These are phyloP conservation scores for Yamadazyma philogaea DNA, from an alignment of 805 yeast genomes.

Conservation along the genomic window DNA sequence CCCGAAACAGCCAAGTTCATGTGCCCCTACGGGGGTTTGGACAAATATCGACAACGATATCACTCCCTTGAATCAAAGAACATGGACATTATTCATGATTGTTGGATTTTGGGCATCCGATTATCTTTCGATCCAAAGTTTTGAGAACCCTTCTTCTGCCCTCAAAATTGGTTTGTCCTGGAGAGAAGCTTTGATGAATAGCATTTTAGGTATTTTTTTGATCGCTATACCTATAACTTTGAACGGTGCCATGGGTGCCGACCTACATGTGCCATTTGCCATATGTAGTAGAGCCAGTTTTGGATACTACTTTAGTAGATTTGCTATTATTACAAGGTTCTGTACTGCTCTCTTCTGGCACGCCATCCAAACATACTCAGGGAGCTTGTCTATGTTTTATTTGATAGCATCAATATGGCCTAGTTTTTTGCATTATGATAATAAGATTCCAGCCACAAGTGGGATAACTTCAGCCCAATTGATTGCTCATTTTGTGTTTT, in stretches of 20 bases:
- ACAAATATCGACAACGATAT: slow-evolving; percentile 15
- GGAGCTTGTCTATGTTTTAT: slow-evolving; percentile 24
- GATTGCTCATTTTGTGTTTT: slow-evolving; percentile 31
- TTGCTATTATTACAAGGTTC: slow-evolving; percentile 28
- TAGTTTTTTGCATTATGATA: slow-evolving; percentile 19
- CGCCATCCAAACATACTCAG: slow-evolving; percentile 23
- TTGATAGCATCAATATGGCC: slow-evolving; percentile 27
- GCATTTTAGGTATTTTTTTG: slow-evolving; percentile 23
- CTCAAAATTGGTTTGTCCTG: slow-evolving; percentile 13
- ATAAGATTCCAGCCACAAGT: slow-evolving; percentile 21
- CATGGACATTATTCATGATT: slow-evolving; percentile 13
- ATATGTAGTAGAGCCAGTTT: slow-evolving; percentile 29
- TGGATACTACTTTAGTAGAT: slow-evolving; percentile 28
- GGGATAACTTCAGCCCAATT: slow-evolving; percentile 25
- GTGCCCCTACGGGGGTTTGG: slow-evolving; percentile 15
- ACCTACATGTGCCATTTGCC: slow-evolving; percentile 34
- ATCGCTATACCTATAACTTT: slow-evolving; percentile 19
- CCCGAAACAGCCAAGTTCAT: slow-evolving; percentile 12
- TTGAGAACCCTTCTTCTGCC: slow-evolving; percentile 11
- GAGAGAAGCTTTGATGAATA: slow-evolving; percentile 20
- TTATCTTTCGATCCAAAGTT: slow-evolving; percentile 12
- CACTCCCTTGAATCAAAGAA: slow-evolving; percentile 11
- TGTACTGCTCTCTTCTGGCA: slow-evolving; percentile 29
- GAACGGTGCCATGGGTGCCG: slow-evolving; percentile 31
- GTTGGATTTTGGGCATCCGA: slow-evolving; percentile 16